Evolutionary conservation across 352 stramenopile species (phyloP).

Genomic region (Pythium biforme): DNA sequence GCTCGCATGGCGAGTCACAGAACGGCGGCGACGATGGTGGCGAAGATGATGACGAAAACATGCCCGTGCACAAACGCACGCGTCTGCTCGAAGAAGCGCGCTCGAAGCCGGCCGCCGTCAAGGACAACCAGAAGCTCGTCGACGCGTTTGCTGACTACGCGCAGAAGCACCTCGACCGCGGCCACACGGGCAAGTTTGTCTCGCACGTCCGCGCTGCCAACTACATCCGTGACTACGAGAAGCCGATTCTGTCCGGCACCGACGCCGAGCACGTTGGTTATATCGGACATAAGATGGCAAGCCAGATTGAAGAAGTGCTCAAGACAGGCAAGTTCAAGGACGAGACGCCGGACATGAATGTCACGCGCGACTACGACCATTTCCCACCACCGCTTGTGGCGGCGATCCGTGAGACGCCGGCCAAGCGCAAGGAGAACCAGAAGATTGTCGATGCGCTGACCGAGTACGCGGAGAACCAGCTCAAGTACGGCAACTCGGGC

Average conservation of each 20-base stretch:
- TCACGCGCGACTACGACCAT: conserved; percentile 47
- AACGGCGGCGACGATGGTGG: conserved; percentile 16
- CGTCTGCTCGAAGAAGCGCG: conserved; percentile 55
- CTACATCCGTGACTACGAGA: conserved; percentile 51
- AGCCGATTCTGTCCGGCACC: conserved; percentile 41
- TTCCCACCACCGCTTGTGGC: conserved; percentile 43
- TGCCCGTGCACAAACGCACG: conserved; percentile 57
- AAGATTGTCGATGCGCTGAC: conserved; percentile 58
- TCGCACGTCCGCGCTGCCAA: conserved; percentile 66
- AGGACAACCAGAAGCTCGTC: conserved; percentile 74
- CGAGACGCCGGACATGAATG: conserved; percentile 41
- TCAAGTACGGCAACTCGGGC: conserved; percentile 66
- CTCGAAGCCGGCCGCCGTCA: conserved; percentile 37
- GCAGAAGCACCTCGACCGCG: conserved; percentile 48
- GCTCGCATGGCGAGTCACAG: conserved; percentile 21
- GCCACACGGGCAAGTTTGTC: conserved; percentile 75
- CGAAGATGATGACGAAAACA: conserved; percentile 26
- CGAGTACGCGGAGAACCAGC: conserved; percentile 68
- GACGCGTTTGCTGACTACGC: conserved; percentile 71
- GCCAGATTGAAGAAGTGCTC: conserved; percentile 62
- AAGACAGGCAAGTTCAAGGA: conserved; percentile 53
- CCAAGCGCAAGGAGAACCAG: conserved; percentile 62
- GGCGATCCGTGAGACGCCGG: conserved; percentile 40
- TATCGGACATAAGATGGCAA: conserved; percentile 56
- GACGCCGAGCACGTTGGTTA: conserved; percentile 46